Base-by-base conservation (phyloP, 768 basidiomycete species). In the Boletus sensibilis region DNA sequence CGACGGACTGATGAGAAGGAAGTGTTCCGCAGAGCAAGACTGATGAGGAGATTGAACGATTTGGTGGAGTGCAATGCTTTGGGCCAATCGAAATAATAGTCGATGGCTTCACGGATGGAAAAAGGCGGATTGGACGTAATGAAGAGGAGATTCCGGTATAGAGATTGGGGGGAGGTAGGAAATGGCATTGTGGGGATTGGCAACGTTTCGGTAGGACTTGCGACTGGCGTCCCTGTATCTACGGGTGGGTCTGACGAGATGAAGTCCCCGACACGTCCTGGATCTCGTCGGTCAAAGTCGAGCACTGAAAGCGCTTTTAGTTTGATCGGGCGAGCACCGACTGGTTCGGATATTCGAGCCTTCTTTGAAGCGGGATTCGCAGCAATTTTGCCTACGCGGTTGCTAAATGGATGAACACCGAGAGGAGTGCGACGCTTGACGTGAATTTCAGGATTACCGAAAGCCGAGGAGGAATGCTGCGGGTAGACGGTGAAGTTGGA, bases 1-100 rank as follows among this genome's bases (percentile, higher is more conserved):
- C 71, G 69, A 29, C 60, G 64, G 12, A 78, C 82, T 1, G 74
- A 76, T 4, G 80, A 78, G 56, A 79, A 82, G 41, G 76, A 74
- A 4, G 77, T 74, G 55, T 77, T 75, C 25, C 80, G 81, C 53
- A 90, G 70, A 3, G 83, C 80, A 34, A 84, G 66, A 29, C 62
- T 52, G 41, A 81, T 71, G 62, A 82, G 72, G 21, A 77, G 57
- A 60, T 81, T 81, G 68, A 71, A 82, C 1, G 80, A 77, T 9
- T 56, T 64, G 46, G 76, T 73, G 21, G 77, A 75, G 52, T 73
- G 76, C 18, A 74, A 52, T 12, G 61, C 25, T 10, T 35, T 61
- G 39, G 67, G 72, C 49, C 62, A 68, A 8, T 57, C 46, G 33
- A 67, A 74, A 43, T 72, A 58, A 48, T 72, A 72, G 34, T 64